Base-by-base conservation (phyloP, 164 flowering plant genomes). In the Dillenia suffruticosa region DNA sequence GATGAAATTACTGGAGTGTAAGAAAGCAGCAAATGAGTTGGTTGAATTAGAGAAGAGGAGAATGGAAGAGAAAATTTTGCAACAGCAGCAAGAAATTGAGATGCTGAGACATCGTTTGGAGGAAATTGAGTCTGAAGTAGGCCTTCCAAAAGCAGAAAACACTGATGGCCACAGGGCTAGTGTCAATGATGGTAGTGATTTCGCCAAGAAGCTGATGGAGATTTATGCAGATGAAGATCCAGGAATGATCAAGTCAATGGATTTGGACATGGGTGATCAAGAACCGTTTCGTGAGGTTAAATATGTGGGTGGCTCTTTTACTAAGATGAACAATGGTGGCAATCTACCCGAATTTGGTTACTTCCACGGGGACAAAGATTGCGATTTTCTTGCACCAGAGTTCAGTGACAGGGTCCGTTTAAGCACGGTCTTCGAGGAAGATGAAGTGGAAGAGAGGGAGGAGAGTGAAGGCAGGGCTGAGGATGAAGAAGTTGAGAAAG, bases 231-330 rank as follows among this genome's bases (percentile, higher is more conserved):
- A 78, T 56, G 96, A 80, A 14, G 97, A 82, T 46, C 77, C 79
- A 24, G 94, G 88, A 15, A 94, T 94, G 99, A 94, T 82, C 45
- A 88, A 84, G 66, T 91, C 99, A 1, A 85, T 91, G 90, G 99
- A 94, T 49, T 55, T 94, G 69, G 99, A 91, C 68, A 78, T 73
- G 77, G 90, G 78, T 16, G 91, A 90, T 58, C 69, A 56, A 57
- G 84, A 80, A 61, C 72, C 77, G 13, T 44, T 62, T 46, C 75
- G 70, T 19, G 90, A 78, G 9, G 75, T 75, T 52, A 83, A 72
- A 68, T 68, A 72, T 63, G 50, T 66, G 0, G 74, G 68, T 44
- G 63, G 54, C 22, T 43, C 47, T 48, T 26, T 40, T 32, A 24
- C 44, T 26, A 67, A 58, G 57, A 19, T 50, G 5, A 68, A 57